Evolutionary conservation across 2,329 filamentous ascomycete genomes (phyloP), one percentile per base, ranked within the genome.

Genomic region (Penicillium sumatraense): DNA sequence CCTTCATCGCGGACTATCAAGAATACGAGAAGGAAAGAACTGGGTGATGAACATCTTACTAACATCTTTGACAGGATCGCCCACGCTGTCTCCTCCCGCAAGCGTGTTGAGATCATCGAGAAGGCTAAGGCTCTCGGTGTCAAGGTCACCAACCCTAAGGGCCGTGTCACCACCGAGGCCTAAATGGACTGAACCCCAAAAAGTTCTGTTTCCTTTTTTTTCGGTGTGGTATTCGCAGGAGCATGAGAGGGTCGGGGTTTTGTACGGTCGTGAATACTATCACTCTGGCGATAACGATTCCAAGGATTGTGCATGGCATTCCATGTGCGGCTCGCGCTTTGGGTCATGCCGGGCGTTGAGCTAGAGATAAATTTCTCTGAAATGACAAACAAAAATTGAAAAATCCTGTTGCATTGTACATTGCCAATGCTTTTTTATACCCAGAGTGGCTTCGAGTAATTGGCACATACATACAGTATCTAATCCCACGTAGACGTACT

Each of bases 141-240:
- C 80, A 99, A 99, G 90, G 93, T 99, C 80, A 99, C 95, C 78
- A 99, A 99, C 87, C 81, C 91, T 82, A 96, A 97, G 90, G 95
- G 93, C 77, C 96, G 93, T 87, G 89, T 99, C 80, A 96, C 93
- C 73, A 96, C 92, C 72, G 95, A 99, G 88, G 83, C 84, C 72
- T 88, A 83, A 73, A 73, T 69, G 70, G 66, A 69, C 75, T 85
- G 68, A 91, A 74, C 60, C 48, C 75, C 51, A 57, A 76, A 59
- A 65, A 59, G 63, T 7, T 76, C 67, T 42, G 78, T 66, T 63
- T 60, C 58, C 46, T 64, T 56, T 46, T 53, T 44, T 63, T 60
- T 52, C 53, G 58, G 54, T 60, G 56, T 51, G 55, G 42, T 49
- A 50, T 54, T 56, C 42, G 57, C 59, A 59, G 59, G 64, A 60